Evolutionary conservation across 2,329 filamentous ascomycete genomes (phyloP), one percentile per base, ranked within the genome.

Genomic region (Simplicillium aogashimaense): DNA sequence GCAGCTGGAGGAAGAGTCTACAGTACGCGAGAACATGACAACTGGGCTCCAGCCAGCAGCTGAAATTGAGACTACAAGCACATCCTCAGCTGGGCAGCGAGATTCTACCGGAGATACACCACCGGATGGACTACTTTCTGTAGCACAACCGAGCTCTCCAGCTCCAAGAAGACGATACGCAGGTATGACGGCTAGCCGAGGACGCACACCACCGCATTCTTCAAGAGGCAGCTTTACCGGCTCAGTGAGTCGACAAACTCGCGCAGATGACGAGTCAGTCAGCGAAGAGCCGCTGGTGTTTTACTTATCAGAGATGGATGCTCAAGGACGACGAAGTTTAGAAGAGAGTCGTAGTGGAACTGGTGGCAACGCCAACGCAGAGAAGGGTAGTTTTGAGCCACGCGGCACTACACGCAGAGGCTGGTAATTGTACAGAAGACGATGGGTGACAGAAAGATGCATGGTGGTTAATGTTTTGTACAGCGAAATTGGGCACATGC

Each of bases 271-370:
- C 35, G 65, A 68, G 38, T 73, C 74, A 6, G 59, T 66, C 17
- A 78, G 83, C 44, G 82, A 84, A 40, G 82, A 86, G 51, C 79
- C 78, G 1, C 58, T 86, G 9, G 67, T 86, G 9, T 86, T 86
- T 57, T 78, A 82, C 46, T 77, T 86, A 68, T 83, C 78, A 29
- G 82, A 86, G 56, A 74, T 85, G 53, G 78, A 78, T 48, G 66
- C 72, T 14, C 69, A 70, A 41, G 70, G 70, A 35, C 65, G 76
- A 45, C 67, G 73, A 45, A 81, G 74, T 48, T 55, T 80, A 7
- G 77, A 81, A 47, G 76, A 80, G 45, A 61, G 58, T 2, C 57
- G 64, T 34, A 58, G 63, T 31, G 40, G 37, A 33, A 35, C 38
- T 14, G 42, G 42, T 33, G 55, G 56, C 16, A 61, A 61, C 42